phyloP scores from a whole-genome alignment of 768 basidiomycete genomes.

The Trametes cinnabarina region DNA sequence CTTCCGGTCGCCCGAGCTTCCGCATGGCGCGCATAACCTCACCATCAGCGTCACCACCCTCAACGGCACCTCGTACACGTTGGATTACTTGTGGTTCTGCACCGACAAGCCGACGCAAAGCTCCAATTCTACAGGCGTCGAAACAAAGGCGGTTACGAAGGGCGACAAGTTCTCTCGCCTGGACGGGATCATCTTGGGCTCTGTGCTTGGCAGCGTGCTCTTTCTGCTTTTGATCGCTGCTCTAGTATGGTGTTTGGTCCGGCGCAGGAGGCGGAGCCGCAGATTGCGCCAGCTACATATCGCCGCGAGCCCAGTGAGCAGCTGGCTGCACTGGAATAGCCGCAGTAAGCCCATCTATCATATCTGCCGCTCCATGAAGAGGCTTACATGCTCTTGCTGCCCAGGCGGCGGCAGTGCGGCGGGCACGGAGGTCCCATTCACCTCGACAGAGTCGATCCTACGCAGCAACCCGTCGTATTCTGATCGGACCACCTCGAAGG shows the following conservation, averaged over 20 bases:
- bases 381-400: background rate
- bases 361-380: background rate
- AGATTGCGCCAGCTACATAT: constrained; percentile 4
- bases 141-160: background rate
- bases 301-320: constrained; percentile 17
- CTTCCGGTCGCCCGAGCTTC: constrained; percentile 35
- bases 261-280: constrained; percentile 5
- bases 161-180: background rate
- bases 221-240: constrained; percentile 7
- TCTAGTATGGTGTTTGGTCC: constrained; percentile 3
- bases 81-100: constrained; percentile 41
- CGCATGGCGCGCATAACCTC: constrained; percentile 35
- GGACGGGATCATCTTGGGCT: constrained; percentile 16
- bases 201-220: constrained; percentile 13
- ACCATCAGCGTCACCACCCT: constrained; percentile 37
- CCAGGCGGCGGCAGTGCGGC: background rate
- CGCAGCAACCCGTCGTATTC: constrained; percentile 24
- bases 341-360: constrained; percentile 3
- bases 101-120: background rate
- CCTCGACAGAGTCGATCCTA: constrained; percentile 26
- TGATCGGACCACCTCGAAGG: background rate
- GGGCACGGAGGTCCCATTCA: constrained; percentile 18
- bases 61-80: constrained; percentile 37
- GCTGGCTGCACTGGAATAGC: constrained; percentile 19
- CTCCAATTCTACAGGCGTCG: background rate